Evolutionary conservation across 768 basidiomycete genomes (phyloP).

Genomic region (Crucibulum laeve): DNA sequence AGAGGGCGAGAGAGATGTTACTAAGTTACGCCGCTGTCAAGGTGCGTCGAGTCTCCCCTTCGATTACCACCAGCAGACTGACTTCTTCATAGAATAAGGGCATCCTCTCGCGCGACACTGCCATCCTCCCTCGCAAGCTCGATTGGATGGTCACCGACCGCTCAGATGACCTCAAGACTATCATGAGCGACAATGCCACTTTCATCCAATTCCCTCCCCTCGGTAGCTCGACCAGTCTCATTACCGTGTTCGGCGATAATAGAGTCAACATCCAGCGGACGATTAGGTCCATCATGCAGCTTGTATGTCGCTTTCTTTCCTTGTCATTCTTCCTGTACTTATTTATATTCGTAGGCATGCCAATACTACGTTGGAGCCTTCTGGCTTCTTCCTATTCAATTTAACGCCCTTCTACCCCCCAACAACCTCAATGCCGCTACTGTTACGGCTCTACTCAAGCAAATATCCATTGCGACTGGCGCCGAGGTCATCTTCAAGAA

Average conservation of each 20-base stretch:
- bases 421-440: conserved; percentile 77
- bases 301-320: conserved; percentile 54
- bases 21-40: conserved; percentile 84
- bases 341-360: conserved; percentile 57
- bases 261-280: conserved; percentile 93
- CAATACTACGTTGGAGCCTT: conserved; percentile 96
- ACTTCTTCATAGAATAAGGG: conserved; percentile 62
- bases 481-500: conserved; percentile 96
- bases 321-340: not conserved
- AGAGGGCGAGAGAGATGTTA: conserved; percentile 93
- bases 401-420: conserved; percentile 86
- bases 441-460: conserved; percentile 80
- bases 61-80: conserved; percentile 3
- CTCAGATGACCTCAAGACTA: conserved; percentile 84
- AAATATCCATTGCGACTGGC: conserved; percentile 81
- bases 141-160: conserved; percentile 99
- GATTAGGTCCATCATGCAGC: conserved; percentile 89
- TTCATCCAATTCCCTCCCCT: conserved; percentile 92
- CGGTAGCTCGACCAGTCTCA: conserved; percentile 88
- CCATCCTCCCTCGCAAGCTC: conserved; percentile 91
- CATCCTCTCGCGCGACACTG: conserved; percentile 89
- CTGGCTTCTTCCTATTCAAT: conserved; percentile 92
- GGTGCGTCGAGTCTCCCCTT: conserved; percentile 36
- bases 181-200: conserved; percentile 96
- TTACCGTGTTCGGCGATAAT: conserved; percentile 92